Evolutionary conservation across 306 rosid species (phyloP), one percentile per base, ranked within the genome.

Genomic region (Rosa lucieae): DNA sequence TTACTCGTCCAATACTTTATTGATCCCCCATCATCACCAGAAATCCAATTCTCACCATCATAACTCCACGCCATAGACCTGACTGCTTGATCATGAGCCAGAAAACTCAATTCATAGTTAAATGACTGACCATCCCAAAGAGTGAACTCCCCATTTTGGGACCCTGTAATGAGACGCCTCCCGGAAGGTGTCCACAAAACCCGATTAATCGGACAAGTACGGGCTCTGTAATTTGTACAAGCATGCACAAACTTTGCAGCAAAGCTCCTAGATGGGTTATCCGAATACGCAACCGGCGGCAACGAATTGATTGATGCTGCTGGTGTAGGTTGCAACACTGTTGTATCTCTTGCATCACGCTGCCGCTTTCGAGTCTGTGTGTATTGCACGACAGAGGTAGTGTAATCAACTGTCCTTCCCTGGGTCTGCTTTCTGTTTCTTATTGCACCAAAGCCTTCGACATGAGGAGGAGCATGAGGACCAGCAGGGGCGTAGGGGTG

Each of bases 41-140:
- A 95, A 82, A 95, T 95, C 97, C 97, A 95, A 83, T 92, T 92
- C 84, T 95, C 99, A 78, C 91, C 92, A 76, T 92, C 91, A 87
- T 95, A 95, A 86, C 99, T 95, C 99, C 99, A 95, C 53, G 90
- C 92, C 99, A 95, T 92, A 79, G 98, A 95, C 83, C 99, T 88
- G 82, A 95, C 91, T 77, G 99, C 96, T 84, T 89, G 93, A 85
- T 92, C 99, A 88, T 95, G 99, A 68, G 98, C 99, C 94, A 92
- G 99, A 91, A 95, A 93, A 81, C 90, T 92, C 97, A 95, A 89
- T 87, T 95, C 99, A 78, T 92, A 91, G 89, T 92, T 91, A 86
- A 95, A 92, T 66, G 99, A 92, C 70, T 92, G 99, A 17, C 99
- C 99, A 89, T 95, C 90, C 99, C 99, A 95, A 79, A 95, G 94